Evolutionary conservation across 2,329 filamentous ascomycete genomes (phyloP).

Genomic region (Fusarium sp.): DNA sequence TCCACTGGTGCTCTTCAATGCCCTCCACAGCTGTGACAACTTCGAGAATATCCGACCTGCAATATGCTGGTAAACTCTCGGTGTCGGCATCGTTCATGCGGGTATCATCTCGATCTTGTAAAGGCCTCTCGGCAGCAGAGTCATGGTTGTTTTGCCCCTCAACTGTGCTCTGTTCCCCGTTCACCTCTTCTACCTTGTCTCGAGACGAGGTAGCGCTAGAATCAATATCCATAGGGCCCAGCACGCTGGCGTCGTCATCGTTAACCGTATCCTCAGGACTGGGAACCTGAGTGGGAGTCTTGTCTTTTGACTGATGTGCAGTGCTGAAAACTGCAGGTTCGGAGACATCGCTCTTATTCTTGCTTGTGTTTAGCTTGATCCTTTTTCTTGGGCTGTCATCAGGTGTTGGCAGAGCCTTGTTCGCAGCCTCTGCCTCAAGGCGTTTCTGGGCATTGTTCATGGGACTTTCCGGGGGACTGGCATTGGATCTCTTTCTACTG

Average conservation of each 20-base stretch:
- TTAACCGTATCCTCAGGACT: background rate
- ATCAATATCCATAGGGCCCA: conserved; percentile 3
- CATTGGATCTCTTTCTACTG: conserved; percentile 2
- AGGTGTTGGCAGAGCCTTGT: background rate
- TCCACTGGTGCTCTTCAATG: background rate
- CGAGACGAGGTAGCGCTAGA: background rate
- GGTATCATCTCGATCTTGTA: background rate
- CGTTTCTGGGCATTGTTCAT: conserved; percentile 20
- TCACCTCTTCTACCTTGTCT: background rate
- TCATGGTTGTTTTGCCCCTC: background rate
- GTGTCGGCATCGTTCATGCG: conserved; percentile 9
- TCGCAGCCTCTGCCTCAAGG: background rate
- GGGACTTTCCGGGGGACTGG: conserved; percentile 5
- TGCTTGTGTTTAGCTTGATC: conserved; percentile 3
- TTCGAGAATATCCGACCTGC: conserved; percentile 7
- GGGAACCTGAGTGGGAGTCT: background rate
- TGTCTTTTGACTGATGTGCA: background rate
- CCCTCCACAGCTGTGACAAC: background rate
- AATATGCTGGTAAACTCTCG: background rate
- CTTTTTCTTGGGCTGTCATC: conserved; percentile 9
- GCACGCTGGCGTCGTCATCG: background rate
- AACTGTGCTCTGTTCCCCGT: background rate
- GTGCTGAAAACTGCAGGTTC: background rate
- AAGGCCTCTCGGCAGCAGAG: background rate
- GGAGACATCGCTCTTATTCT: background rate